Conservation (phyloP, 2,329 filamentous ascomycete species). For the Trichoderma harzianum region DNA sequence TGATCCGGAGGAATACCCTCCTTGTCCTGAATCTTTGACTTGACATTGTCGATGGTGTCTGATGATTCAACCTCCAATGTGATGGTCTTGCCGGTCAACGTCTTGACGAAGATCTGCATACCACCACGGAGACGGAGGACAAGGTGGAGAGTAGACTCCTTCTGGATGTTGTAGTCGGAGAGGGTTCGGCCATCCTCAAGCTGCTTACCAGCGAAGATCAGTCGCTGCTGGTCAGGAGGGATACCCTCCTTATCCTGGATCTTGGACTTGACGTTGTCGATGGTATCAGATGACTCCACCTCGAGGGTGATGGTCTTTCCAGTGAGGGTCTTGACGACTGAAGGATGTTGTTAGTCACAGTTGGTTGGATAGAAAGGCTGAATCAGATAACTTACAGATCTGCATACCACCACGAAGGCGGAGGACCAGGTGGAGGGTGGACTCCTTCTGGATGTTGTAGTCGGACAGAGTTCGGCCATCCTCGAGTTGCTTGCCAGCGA, state of each 20-base stretch:
- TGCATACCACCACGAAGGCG: constrained; percentile 66
- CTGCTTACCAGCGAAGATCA: constrained; percentile 93
- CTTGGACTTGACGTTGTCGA: constrained; percentile 93
- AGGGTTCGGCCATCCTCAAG: constrained; percentile 88
- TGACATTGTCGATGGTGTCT: constrained; percentile 92
- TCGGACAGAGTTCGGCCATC: constrained; percentile 65
- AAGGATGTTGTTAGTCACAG: constrained; percentile 20
- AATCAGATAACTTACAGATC: constrained; percentile 52
- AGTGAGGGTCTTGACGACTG: constrained; percentile 74
- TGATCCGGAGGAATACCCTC: constrained; percentile 93
- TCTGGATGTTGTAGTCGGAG: constrained; percentile 95
- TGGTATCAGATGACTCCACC: constrained; percentile 81
- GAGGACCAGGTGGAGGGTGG: constrained; percentile 71
- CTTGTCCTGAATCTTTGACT: constrained; percentile 90
- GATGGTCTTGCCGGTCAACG: constrained; percentile 88
- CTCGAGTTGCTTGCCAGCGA: constrained; percentile 94
- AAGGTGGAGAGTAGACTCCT: constrained; percentile 78
- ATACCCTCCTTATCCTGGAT: constrained; percentile 94
- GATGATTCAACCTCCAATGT: constrained; percentile 86
- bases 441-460: constrained; percentile 60
- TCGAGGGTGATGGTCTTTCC: constrained; percentile 95
- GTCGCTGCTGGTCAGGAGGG: constrained; percentile 87
- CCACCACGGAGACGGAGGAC: constrained; percentile 79
- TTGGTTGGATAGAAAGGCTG: neutral
- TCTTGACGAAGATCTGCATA: constrained; percentile 81